Conservation (phyloP, 306 rosid species). For the Rosa rugosa region DNA sequence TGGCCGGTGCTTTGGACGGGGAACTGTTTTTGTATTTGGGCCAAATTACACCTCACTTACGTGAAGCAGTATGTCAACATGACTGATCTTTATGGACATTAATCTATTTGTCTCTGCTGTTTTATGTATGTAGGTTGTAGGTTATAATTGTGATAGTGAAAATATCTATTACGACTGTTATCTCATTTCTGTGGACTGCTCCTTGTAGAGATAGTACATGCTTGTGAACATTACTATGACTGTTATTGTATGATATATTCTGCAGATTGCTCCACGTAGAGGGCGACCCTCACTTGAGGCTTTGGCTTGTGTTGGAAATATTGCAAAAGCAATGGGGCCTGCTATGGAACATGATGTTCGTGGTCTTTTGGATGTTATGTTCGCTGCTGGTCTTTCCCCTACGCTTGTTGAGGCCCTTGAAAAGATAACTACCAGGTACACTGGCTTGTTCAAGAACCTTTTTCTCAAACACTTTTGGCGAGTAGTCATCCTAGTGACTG, state of each 20-base stretch:
- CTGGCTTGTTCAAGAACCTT: neutral
- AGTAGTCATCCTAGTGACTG: constrained; percentile 17
- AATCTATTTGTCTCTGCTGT: constrained; percentile 23
- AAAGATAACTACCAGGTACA: constrained; percentile 72
- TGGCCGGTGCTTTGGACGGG: constrained; percentile 98
- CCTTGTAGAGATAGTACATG: constrained; percentile 50
- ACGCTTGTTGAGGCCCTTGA: constrained; percentile 93
- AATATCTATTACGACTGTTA: constrained; percentile 29
- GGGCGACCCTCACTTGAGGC: constrained; percentile 97
- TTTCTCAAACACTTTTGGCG: constrained; percentile 18
- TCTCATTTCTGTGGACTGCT: constrained; percentile 63
- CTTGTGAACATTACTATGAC: constrained; percentile 10
- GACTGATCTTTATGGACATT: constrained; percentile 17
- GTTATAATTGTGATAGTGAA: constrained; percentile 22
- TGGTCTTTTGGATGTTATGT: constrained; percentile 91
- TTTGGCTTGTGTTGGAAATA: constrained; percentile 96
- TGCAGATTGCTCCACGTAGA: constrained; percentile 97
- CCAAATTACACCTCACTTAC: constrained; percentile 76
- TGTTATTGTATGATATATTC: constrained; percentile 29
- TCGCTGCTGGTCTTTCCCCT: constrained; percentile 81
- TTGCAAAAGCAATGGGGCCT: constrained; percentile 94
- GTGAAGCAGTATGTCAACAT: constrained; percentile 77
- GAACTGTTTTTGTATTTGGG: constrained; percentile 89
- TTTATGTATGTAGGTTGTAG: constrained; percentile 18
- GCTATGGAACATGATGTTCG: constrained; percentile 87